Evolutionary conservation across 257 asterid species (phyloP).

Genomic region (Ilex aquifolium): DNA sequence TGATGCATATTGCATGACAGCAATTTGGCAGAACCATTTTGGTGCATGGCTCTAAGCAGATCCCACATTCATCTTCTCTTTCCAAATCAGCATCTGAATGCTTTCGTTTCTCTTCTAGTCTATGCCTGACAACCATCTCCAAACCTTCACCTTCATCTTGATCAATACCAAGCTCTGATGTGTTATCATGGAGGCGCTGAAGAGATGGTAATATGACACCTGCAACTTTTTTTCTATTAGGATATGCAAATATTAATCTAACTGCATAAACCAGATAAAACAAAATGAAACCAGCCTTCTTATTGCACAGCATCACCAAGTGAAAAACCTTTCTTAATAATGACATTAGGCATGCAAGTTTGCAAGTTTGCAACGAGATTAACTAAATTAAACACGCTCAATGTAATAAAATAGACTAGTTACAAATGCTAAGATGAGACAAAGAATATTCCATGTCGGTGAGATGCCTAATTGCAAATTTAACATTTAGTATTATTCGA

Average conservation of each 20-base stretch:
- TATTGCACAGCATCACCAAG: neutral
- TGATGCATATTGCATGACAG: slow-evolving; percentile 91
- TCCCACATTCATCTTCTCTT: slow-evolving; percentile 73
- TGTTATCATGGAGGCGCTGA: slow-evolving; percentile 26
- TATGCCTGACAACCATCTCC: slow-evolving; percentile 20
- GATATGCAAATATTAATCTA: neutral
- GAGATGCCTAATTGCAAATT: neutral
- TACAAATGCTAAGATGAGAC: neutral
- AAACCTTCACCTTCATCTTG: slow-evolving; percentile 17
- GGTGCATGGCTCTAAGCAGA: slow-evolving; percentile 82
- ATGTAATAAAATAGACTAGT: neutral
- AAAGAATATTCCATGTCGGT: neutral
- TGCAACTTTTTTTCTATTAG: slow-evolving; percentile 18
- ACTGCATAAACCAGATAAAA: neutral
- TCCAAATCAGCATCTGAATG: slow-evolving; percentile 27
- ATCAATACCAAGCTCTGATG: slow-evolving; percentile 15
- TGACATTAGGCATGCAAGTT: neutral
- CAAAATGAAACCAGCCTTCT: neutral
- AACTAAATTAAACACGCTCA: neutral
- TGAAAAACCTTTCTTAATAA: neutral
- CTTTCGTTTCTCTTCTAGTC: slow-evolving; percentile 16
- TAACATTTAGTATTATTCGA: neutral
- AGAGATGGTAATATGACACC: slow-evolving; percentile 59
- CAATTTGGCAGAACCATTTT: slow-evolving; percentile 83
- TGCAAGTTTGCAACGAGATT: neutral